Evolutionary conservation across 2,329 filamentous ascomycete species (phyloP), one percentile per base, ranked within the genome.

Genomic region (Penicillium decumbens): DNA sequence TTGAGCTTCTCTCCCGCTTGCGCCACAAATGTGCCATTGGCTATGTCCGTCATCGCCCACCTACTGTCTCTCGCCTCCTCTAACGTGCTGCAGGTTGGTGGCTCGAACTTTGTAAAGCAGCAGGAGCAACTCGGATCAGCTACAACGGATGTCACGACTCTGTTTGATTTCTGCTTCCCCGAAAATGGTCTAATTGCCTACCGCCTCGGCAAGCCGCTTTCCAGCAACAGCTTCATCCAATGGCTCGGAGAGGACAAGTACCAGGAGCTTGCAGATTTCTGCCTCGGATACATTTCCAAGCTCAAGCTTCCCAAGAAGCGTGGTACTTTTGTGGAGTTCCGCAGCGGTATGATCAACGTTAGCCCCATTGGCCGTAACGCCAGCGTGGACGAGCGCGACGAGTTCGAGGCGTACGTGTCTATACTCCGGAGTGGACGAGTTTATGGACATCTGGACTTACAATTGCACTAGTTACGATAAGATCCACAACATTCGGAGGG

Each of bases 141-240:
- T 24, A 75, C 80, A 50, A 79, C 85, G 60, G 70, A 77, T 61
- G 92, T 97, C 54, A 90, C 84, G 45, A 78, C 82, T 54, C 84
- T 97, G 65, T 98, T 98, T 78, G 93, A 98, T 78, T 98, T 89
- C 77, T 93, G 87, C 81, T 98, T 98, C 77, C 79, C 90, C 51
- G 93, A 98, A 77, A 98, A 98, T 75, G 93, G 93, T 9, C 82
- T 98, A 60, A 95, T 88, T 1, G 93, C 92, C 38, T 95, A 81
- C 79, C 89, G 90, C 66, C 75, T 91, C 65, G 93, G 92, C 63
- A 73, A 84, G 69, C 79, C 81, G 47, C 82, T 97, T 50, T 78
- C 85, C 1, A 84, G 83, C 64, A 87, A 86, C 73, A 89, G 82
- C 74, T 98, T 97, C 81, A 95, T 97, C 76, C 72, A 82, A 62